phyloP scores from a whole-genome alignment of 164 flowering plant genomes.

The Piper longum region DNA sequence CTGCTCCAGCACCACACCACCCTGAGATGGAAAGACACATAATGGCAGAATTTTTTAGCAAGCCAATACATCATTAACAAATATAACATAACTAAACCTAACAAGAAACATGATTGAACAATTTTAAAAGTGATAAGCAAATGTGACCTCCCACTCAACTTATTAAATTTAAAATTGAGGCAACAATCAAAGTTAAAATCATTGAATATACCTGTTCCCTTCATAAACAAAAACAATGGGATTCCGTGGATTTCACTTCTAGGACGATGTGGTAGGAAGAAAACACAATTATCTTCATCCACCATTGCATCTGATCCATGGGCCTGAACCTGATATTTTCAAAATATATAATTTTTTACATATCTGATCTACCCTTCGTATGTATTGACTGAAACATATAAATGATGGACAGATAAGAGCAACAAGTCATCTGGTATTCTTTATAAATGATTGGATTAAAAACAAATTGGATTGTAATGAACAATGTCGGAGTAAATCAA shows the following conservation, averaged over 20 bases:
- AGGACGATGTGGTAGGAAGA: slow-evolving; percentile 92
- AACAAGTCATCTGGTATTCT: too few relatives aligned
- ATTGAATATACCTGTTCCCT: slow-evolving; percentile 65
- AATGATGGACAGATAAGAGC: too few relatives aligned
- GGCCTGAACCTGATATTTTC: slow-evolving; percentile 64
- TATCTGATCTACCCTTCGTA: neutral
- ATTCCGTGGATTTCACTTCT: slow-evolving; percentile 55
- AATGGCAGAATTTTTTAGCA: neutral
- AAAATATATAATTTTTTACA: neutral
- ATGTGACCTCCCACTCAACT: too few relatives aligned
- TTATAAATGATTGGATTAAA: too few relatives aligned
- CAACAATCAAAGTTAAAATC: neutral
- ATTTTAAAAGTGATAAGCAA: neutral
- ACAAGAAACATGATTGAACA: neutral
- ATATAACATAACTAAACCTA: neutral
- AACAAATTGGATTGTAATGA: too few relatives aligned
- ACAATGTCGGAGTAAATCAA: too few relatives aligned
- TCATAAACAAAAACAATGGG: slow-evolving; percentile 87
- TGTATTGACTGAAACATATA: too few relatives aligned
- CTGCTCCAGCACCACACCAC: slow-evolving; percentile 97
- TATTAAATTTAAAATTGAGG: neutral
- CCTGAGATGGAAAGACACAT: slow-evolving; percentile 25
- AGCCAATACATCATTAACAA: neutral
- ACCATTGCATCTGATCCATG: slow-evolving; percentile 99
- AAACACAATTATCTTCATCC: slow-evolving; percentile 87